Percentiles rank a stretch among this genome's conserved stretches.
These are phyloP conservation scores for Beauveria bassiana DNA, from an alignment of 2,329 filamentous ascomycete genomes.

Conservation along the genomic window DNA sequence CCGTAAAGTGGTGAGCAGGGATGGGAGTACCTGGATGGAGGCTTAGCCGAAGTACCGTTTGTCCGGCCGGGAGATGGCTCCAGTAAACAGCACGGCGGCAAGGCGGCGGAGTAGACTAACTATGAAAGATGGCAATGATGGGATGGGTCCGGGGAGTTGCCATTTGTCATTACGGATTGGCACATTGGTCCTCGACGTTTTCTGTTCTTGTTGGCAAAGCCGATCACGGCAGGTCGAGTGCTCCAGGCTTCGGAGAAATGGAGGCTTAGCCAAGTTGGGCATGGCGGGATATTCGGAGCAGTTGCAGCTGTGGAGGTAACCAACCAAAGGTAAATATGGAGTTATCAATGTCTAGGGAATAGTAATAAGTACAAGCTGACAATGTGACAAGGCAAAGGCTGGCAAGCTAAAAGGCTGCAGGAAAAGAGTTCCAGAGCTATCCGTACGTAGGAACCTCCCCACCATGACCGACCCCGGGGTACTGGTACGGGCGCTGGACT, in stretches of 20 bases:
- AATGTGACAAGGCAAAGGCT: neutral
- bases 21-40: neutral
- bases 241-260: constrained; percentile 1
- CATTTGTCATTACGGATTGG: neutral
- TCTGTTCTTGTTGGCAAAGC: neutral
- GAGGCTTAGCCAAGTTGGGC: neutral
- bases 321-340: no score
- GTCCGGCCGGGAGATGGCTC: constrained; percentile 1
- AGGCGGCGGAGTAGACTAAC: neutral
- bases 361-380: no score
- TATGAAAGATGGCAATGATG: neutral
- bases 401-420: neutral
- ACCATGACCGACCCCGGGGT: constrained; percentile 4
- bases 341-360: no score
- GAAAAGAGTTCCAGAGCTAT: no score
- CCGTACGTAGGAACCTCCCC: neutral
- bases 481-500: neutral
- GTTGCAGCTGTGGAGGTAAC: neutral
- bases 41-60: constrained; percentile 8
- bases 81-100: no score
- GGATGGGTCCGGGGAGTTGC: neutral
- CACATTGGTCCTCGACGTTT: neutral
- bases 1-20: neutral
- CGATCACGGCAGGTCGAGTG: neutral
- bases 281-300: neutral